These are phyloP conservation scores for Myxozyma kluyveri DNA, from an alignment of 805 yeast species.

Conservation along the genomic window DNA sequence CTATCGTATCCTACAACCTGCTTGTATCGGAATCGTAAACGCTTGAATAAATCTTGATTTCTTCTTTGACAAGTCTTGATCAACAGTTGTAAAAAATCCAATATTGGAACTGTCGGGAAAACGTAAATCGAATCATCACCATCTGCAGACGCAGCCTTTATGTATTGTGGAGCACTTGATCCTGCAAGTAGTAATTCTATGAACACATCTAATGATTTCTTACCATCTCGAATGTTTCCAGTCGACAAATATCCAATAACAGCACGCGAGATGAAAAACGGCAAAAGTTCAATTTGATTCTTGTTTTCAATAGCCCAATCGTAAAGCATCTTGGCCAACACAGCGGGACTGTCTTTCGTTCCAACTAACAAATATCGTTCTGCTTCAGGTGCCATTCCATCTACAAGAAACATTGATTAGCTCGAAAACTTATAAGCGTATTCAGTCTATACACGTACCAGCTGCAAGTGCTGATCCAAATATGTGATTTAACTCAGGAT, in stretches of 20 bases:
- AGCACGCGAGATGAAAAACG: conserved; percentile 50
- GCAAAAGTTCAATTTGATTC: conserved; percentile 35
- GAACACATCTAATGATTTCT: conserved; percentile 42
- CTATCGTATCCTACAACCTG: conserved; percentile 34
- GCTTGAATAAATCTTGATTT: conserved; percentile 52
- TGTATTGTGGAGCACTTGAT: neutral
- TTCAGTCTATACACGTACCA: conserved; percentile 29
- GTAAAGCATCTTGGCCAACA: conserved; percentile 49
- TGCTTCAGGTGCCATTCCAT: conserved; percentile 52
- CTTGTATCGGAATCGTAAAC: conserved; percentile 53
- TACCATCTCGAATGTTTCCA: conserved; percentile 62
- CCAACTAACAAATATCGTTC: conserved; percentile 72
- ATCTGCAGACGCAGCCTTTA: conserved; percentile 28
- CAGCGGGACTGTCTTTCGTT: conserved; percentile 48
- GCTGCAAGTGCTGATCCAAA: conserved; percentile 62
- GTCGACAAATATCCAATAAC: conserved; percentile 72
- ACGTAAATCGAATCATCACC: conserved; percentile 37
- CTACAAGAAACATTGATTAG: too few species aligned
- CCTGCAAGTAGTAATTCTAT: conserved; percentile 36
- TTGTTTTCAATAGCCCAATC: conserved; percentile 45
- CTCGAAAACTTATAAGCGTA: too few species aligned
- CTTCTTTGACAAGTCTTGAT: conserved; percentile 56
- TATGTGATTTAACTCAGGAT: conserved; percentile 67
- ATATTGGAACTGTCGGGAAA: conserved; percentile 47
- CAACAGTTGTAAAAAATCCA: conserved; percentile 70